phyloP scores from a whole-genome alignment of 768 basidiomycete species.

The Dentipellis sp. region DNA sequence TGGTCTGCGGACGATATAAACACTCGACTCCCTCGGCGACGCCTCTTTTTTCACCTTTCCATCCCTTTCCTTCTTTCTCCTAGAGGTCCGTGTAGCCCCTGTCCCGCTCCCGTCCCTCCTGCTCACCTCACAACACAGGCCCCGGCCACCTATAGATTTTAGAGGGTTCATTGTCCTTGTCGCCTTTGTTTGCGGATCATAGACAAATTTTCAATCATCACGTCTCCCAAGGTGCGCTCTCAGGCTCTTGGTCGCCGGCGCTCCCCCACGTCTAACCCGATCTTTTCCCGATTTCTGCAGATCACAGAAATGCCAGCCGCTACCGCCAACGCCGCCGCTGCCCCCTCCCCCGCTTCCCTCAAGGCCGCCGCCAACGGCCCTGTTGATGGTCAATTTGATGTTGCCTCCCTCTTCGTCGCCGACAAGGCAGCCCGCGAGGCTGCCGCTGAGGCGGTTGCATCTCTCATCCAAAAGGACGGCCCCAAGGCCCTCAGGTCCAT shows the following conservation, averaged over 20 bases:
- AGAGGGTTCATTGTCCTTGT: slow-evolving; percentile 62
- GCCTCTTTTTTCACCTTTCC: slow-evolving; percentile 28
- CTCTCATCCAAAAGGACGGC: slow-evolving; percentile 76
- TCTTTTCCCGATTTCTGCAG: slow-evolving; percentile 20
- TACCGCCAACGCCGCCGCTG: slow-evolving; percentile 53
- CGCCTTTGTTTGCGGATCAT: slow-evolving; percentile 35
- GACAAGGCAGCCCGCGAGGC: slow-evolving; percentile 78
- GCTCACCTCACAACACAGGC: slow-evolving; percentile 21
- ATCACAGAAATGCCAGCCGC: slow-evolving; percentile 73
- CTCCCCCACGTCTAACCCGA: slow-evolving; percentile 8
- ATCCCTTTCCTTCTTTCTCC: slow-evolving; percentile 24
- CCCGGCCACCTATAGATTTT: slow-evolving; percentile 35
- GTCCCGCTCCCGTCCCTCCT: background rate
- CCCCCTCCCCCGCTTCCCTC: slow-evolving; percentile 60
- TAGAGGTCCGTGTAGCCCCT: slow-evolving; percentile 26
- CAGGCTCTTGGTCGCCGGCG: background rate
- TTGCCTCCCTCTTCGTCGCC: slow-evolving; percentile 52
- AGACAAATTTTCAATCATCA: slow-evolving; percentile 29
- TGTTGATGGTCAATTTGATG: slow-evolving; percentile 31
- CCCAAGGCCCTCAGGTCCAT: slow-evolving; percentile 63
- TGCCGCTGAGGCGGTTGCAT: slow-evolving; percentile 60
- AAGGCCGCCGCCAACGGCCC: slow-evolving; percentile 46
- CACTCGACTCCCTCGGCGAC: slow-evolving; percentile 14
- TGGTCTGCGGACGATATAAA: slow-evolving; percentile 17
- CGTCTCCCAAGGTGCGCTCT: slow-evolving; percentile 32